phyloP scores from a whole-genome alignment of 148 eudicot species.

The Suaeda aralocaspica region DNA sequence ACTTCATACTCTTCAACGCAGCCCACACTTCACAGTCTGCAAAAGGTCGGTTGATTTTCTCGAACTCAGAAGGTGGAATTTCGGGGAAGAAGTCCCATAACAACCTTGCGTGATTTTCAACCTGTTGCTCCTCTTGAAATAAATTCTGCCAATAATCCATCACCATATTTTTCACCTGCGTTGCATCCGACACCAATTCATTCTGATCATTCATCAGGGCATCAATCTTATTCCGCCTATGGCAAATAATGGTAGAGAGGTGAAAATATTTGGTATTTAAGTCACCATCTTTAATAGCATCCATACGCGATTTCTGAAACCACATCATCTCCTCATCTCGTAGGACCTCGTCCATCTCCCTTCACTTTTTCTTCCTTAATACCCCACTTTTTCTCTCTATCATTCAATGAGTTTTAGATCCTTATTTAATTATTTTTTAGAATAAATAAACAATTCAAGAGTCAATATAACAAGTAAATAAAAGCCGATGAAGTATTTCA shows the following conservation, averaged over 20 bases:
- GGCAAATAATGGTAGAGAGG: neutral
- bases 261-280: neutral
- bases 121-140: neutral
- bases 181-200: neutral
- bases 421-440: no score
- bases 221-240: neutral
- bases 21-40: neutral
- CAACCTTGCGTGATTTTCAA: no score
- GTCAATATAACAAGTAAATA: no score
- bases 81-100: neutral
- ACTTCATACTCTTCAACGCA: neutral
- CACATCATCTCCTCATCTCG: neutral
- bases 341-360: neutral
- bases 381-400: no score
- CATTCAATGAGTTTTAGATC: no score
- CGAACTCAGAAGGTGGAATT: neutral
- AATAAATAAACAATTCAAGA: no score
- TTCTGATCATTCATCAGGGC: no score
- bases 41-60: neutral
- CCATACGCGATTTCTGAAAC: neutral
- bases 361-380: no score
- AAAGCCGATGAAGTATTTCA: no score
- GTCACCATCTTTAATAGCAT: neutral
- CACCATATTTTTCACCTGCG: neutral
- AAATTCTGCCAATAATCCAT: neutral